These are phyloP conservation scores for Blastomyces emzantsi DNA, from an alignment of 2,329 filamentous ascomycete species.

Conservation along the genomic window DNA sequence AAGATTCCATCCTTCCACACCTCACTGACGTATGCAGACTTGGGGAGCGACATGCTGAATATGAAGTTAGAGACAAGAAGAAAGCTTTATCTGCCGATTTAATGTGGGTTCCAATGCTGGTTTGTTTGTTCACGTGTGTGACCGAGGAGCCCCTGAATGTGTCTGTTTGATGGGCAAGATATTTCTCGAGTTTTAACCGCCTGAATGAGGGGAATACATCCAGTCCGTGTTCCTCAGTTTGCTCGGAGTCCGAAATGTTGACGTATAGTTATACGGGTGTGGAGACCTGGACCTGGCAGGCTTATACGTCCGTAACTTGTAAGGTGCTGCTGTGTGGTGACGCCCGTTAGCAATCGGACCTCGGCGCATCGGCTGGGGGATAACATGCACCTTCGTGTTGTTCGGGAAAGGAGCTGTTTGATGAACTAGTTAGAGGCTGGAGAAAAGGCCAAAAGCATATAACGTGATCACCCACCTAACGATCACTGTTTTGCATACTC, in stretches of 20 bases:
- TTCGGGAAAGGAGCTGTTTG: not conserved
- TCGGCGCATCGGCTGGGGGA: not conserved
- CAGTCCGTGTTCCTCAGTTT: not conserved
- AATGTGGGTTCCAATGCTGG: not conserved
- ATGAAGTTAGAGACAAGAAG: not conserved
- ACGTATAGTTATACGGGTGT: not conserved
- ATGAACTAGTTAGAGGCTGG: not conserved
- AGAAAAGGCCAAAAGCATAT: not conserved
- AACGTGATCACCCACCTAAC: no score
- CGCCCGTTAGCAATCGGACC: not conserved
- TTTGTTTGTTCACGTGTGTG: not conserved
- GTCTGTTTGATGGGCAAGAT: not conserved
- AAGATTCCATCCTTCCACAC: slow-evolving; percentile 87
- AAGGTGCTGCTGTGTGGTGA: no score
- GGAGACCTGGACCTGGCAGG: not conserved
- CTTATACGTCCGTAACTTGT: not conserved
- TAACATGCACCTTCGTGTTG: not conserved
- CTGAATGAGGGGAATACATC: not conserved
- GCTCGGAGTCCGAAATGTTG: not conserved
- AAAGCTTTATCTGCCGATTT: not conserved
- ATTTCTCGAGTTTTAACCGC: not conserved
- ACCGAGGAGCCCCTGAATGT: not conserved
- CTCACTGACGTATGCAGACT: slow-evolving; percentile 67
- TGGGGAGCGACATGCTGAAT: slow-evolving; percentile 55
- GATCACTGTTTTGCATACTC: no score